Evolutionary conservation across 2,329 filamentous ascomycete species (phyloP).

Genomic region (Gaeumannomyces tritici): DNA sequence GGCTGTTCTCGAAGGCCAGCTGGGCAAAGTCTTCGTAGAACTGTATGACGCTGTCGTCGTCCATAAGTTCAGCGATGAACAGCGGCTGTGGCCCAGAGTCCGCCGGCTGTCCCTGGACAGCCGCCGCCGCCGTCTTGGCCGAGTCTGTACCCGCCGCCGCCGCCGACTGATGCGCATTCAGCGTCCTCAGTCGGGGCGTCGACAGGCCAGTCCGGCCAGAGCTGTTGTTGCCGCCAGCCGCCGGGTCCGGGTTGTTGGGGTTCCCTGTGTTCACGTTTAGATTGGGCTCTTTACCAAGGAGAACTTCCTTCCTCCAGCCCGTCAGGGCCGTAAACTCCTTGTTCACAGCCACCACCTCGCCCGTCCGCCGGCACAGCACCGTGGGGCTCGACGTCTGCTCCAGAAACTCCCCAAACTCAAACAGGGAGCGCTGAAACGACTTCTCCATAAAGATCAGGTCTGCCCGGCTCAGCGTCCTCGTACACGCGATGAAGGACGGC

Average conservation of each 20-base stretch:
- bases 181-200: conserved; percentile 40
- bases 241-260: conserved; percentile 10
- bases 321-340: conserved; percentile 96
- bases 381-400: conserved; percentile 82
- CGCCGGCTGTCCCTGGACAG: conserved; percentile 8
- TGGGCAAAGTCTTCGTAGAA: conserved; percentile 96
- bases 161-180: conserved; percentile 18
- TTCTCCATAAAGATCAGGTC: conserved; percentile 98
- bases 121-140: too few species aligned
- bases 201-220: conserved; percentile 31
- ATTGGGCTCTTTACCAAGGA: conserved; percentile 81
- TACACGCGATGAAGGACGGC: conserved; percentile 87
- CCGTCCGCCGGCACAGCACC: conserved; percentile 82
- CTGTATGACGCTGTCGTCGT: conserved; percentile 85
- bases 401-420: conserved; percentile 90
- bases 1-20: conserved; percentile 83
- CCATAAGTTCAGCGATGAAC: conserved; percentile 84
- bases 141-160: too few species aligned
- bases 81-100: conserved; percentile 61
- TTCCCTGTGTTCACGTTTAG: conserved; percentile 70
- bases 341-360: conserved; percentile 89
- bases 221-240: conserved; percentile 27
- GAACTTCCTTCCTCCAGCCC: conserved; percentile 83
- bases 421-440: conserved; percentile 84
- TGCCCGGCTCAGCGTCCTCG: conserved; percentile 75